Percentiles rank a stretch among this genome's conserved stretches.
Conservation (phyloP, 2,329 filamentous ascomycete genomes). For the Arthroderma sp. region DNA sequence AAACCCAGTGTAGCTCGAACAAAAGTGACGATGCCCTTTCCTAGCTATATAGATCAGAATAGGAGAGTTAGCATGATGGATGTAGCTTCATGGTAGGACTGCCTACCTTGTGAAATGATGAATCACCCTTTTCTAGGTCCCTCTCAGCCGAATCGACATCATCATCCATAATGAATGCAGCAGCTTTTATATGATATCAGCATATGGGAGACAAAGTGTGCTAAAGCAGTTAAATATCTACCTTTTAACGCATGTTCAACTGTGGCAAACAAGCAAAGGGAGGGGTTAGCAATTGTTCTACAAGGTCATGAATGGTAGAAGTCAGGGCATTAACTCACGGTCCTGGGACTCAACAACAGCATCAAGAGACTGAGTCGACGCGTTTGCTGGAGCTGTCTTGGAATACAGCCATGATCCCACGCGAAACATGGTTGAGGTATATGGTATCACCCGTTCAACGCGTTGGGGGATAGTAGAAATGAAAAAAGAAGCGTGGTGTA, state of each 20-base stretch:
- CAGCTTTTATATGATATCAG: constrained; percentile 34
- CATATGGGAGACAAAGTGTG: not conserved
- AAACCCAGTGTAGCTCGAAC: constrained; percentile 78
- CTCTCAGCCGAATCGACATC: constrained; percentile 75
- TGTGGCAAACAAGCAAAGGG: constrained; percentile 13
- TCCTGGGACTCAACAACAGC: constrained; percentile 46
- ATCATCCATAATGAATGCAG: constrained; percentile 70
- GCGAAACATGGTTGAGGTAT: constrained; percentile 31
- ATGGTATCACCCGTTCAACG: not conserved
- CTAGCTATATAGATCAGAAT: constrained; percentile 45
- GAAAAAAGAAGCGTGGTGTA: not conserved
- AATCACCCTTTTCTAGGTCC: constrained; percentile 57
- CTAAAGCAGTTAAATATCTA: constrained; percentile 16
- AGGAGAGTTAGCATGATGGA: not conserved
- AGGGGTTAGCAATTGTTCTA: constrained; percentile 16
- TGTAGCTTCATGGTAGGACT: not conserved
- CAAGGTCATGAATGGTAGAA: not conserved
- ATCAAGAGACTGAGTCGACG: constrained; percentile 45
- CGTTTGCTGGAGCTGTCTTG: constrained; percentile 28
- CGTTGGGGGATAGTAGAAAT: not conserved
- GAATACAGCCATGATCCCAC: constrained; percentile 37
- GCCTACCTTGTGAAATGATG: constrained; percentile 68
- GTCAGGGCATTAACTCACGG: constrained; percentile 23
- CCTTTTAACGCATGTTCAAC: constrained; percentile 35
- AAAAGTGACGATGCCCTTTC: constrained; percentile 69